Conservation (phyloP, 2,329 filamentous ascomycete species). For the Pseudocercospora macadamiae region DNA sequence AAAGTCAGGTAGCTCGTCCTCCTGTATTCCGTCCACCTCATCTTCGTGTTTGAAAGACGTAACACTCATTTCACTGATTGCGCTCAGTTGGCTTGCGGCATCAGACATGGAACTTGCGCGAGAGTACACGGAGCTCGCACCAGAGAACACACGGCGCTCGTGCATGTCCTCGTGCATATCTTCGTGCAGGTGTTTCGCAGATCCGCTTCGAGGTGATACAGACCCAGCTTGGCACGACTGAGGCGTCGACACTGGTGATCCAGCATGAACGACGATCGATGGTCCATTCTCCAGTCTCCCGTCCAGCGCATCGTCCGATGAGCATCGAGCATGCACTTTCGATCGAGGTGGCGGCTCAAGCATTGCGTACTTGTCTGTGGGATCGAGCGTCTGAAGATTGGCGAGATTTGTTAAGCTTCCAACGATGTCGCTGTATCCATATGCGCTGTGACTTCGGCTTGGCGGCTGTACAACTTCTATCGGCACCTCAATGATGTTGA, state of each 20-base stretch:
- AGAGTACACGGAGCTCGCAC: conserved; percentile 19
- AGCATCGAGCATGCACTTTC: conserved; percentile 34
- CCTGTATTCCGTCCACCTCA: not conserved
- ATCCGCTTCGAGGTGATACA: conserved; percentile 13
- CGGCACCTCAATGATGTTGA: conserved; percentile 84
- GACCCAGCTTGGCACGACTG: conserved; percentile 9
- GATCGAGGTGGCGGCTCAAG: conserved; percentile 36
- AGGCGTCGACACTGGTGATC: conserved; percentile 17
- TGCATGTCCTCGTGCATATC: not conserved
- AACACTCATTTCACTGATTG: conserved; percentile 6
- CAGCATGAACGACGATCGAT: conserved; percentile 13
- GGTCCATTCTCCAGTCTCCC: conserved; percentile 29
- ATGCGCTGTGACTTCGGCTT: conserved; percentile 35
- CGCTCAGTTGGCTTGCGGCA: conserved; percentile 2
- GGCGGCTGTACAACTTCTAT: conserved; percentile 54
- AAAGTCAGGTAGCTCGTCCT: conserved; percentile 1
- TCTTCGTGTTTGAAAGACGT: not conserved
- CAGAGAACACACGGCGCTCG: conserved; percentile 9
- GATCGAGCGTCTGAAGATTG: conserved; percentile 33
- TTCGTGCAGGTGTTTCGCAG: conserved; percentile 3
- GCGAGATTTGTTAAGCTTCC: conserved; percentile 26
- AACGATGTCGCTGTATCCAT: conserved; percentile 27
- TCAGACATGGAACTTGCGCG: not conserved
- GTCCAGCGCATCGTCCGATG: conserved; percentile 36
- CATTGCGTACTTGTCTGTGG: conserved; percentile 31